Base-by-base conservation (phyloP, 2,329 filamentous ascomycete genomes). In the Apiospora arundinis region DNA sequence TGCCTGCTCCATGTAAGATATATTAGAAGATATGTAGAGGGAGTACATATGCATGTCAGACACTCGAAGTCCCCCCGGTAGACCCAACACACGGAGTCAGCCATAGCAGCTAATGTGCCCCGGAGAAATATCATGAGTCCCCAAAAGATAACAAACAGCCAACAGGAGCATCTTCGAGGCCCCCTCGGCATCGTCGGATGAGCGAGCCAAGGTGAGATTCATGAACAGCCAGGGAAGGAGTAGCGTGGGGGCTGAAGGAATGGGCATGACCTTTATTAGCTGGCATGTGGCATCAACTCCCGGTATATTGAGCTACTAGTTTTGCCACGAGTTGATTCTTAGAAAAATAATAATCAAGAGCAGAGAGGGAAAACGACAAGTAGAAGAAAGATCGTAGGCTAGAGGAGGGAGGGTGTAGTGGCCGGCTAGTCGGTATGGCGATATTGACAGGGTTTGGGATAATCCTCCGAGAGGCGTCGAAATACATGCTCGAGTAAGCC, bases 21-120 rank as follows among this genome's bases (percentile, higher is more conserved):
- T 52, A 25, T 3, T n/a, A 25, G 11, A 14, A 40, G 37, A 8
- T 2, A 12, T 7, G 16, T 37, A 16, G 28, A 12, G 8, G 28
- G 37, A n/a, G 52, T 37, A 60, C 28, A 60, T 40, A 63, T 63
- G 56, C 18, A 40, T 63, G 56, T 63, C 56, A 63, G 56, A 40
- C 40, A 21, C 56, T 9, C 52, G 1, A 60, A 37, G 28, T 21
- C 21, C 18, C 52, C 52, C 16, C 28, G 23, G 25, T 28, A 5
- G 23, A 18, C 49, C 23, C 28, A 16, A 25, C 25, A 28, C 28
- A 60, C 18, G 9, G 9, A 14, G 56, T 32, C 18, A n/a, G 8
- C 18, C 32, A 40, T 7, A 28, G 18, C 11, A 40, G 18, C 28
- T 5, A n/a, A 40, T 21, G 56, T 32, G 37, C 40, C n/a, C 28